A percentile compares a stretch with the other conserved stretches of the same genome.
phyloP scores from a whole-genome alignment of 2,329 filamentous ascomycete species.

The Calonectria pseudoreteaudii region DNA sequence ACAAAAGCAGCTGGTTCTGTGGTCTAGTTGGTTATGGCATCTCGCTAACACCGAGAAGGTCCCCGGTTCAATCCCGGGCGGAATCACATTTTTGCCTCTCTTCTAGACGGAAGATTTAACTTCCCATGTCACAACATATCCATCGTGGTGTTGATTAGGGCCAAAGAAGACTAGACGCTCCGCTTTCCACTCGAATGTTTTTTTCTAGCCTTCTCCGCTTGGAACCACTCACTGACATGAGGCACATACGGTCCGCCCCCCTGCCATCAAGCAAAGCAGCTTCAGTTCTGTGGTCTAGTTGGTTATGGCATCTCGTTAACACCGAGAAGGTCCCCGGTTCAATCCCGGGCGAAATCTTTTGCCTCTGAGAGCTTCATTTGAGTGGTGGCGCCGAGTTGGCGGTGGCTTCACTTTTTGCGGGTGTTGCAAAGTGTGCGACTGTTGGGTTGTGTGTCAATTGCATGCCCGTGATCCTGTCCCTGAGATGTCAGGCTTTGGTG shows the following conservation, averaged over 20 bases:
- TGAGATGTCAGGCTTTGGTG: neutral
- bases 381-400: neutral
- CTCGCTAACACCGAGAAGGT: constrained; percentile 31
- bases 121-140: neutral
- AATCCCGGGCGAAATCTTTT: constrained; percentile 40
- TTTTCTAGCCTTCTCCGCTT: neutral
- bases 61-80: constrained; percentile 30
- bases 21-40: constrained; percentile 31
- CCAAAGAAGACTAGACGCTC: neutral
- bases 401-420: constrained; percentile 8
- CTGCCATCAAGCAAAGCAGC: constrained; percentile 8
- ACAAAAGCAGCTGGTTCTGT: constrained; percentile 26
- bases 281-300: constrained; percentile 43
- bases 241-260: neutral
- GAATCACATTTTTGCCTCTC: constrained; percentile 25
- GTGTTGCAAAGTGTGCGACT: neutral
- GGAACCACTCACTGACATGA: neutral
- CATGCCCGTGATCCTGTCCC: neutral
- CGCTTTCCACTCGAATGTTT: neutral
- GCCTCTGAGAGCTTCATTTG: neutral
- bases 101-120: neutral
- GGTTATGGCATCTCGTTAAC: constrained; percentile 44
- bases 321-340: constrained; percentile 46
- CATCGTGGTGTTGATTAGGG: neutral
- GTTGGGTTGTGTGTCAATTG: neutral